Evolutionary conservation across 1,284 basidiomycete genomes (phyloP).

Genomic region (Cerrena zonata): DNA sequence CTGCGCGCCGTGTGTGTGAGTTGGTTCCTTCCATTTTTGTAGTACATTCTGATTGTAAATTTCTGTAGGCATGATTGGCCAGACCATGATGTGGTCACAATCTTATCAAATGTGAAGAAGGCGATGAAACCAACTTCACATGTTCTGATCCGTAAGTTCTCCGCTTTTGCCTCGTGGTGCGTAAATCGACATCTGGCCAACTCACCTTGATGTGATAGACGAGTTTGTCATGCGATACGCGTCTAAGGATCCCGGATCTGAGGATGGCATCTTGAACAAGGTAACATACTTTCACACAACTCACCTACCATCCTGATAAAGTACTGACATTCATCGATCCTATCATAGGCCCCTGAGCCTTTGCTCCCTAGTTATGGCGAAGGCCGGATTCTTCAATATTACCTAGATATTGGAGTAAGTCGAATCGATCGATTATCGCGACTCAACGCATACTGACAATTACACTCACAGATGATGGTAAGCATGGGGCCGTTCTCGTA

Average conservation of each 20-base stretch:
- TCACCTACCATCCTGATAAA: not conserved
- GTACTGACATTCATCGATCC: not conserved
- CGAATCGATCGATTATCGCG: not conserved
- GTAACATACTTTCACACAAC: not conserved
- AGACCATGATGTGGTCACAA: slow-evolving; percentile 17
- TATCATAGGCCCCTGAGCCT: slow-evolving; percentile 29
- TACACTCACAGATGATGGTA: not conserved
- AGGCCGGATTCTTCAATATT: slow-evolving; percentile 25
- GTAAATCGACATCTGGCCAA: not conserved
- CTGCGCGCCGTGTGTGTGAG: not conserved
- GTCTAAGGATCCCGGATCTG: not conserved
- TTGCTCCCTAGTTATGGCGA: slow-evolving; percentile 32
- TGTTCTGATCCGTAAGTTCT: slow-evolving; percentile 19
- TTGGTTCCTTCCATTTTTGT: not conserved
- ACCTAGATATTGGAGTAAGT: slow-evolving; percentile 30
- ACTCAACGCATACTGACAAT: not conserved
- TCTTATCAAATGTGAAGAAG: slow-evolving; percentile 21
- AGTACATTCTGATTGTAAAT: not conserved
- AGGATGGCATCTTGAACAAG: not conserved
- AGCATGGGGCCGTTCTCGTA: not conserved
- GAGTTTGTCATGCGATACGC: slow-evolving; percentile 18
- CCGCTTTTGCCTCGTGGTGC: not conserved
- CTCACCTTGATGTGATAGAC: slow-evolving; percentile 15
- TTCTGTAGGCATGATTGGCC: slow-evolving; percentile 26
- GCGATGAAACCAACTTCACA: slow-evolving; percentile 17